phyloP scores from a whole-genome alignment of 2,329 filamentous ascomycete genomes.

The Diplocarpon mali region DNA sequence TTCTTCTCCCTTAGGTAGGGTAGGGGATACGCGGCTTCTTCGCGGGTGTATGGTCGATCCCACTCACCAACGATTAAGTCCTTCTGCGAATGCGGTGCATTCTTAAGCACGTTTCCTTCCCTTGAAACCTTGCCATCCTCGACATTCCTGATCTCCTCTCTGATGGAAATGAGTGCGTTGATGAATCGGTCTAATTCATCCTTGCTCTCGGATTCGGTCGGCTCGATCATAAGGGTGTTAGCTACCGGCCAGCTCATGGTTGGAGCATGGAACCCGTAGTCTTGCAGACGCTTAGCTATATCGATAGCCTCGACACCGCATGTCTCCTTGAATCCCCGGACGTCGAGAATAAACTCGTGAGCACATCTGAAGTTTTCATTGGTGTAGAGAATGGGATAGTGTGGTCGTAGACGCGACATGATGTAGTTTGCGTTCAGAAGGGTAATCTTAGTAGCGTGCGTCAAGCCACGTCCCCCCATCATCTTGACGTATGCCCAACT shows the following conservation, averaged over 20 bases:
- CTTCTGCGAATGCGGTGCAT: slow-evolving; percentile 73
- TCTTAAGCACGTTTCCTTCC: slow-evolving; percentile 77
- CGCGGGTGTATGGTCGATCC: slow-evolving; percentile 70
- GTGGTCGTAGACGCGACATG: slow-evolving; percentile 69
- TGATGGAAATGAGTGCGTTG: slow-evolving; percentile 77
- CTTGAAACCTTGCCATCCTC: slow-evolving; percentile 68
- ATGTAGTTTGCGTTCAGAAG: slow-evolving; percentile 98
- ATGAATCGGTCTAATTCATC: slow-evolving; percentile 90
- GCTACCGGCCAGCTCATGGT: slow-evolving; percentile 96
- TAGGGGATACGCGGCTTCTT: slow-evolving; percentile 79
- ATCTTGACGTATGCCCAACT: slow-evolving; percentile 92
- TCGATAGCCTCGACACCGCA: slow-evolving; percentile 85
- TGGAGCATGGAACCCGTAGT: slow-evolving; percentile 94
- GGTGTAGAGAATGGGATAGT: slow-evolving; percentile 90
- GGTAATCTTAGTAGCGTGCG: slow-evolving; percentile 81
- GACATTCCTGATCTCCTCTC: slow-evolving; percentile 71
- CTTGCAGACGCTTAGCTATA: slow-evolving; percentile 90
- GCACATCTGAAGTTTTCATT: slow-evolving; percentile 81
- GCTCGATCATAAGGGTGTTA: slow-evolving; percentile 96
- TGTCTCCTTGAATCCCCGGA: slow-evolving; percentile 71
- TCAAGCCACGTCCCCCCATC: slow-evolving; percentile 79
- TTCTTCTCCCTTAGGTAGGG: slow-evolving; percentile 85
- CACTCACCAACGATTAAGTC: slow-evolving; percentile 70
- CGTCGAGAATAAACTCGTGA: slow-evolving; percentile 94
- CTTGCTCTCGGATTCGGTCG: slow-evolving; percentile 86